Evolutionary conservation across 345 rosid genomes (phyloP).

Genomic region (Rubroshorea leprosula): DNA sequence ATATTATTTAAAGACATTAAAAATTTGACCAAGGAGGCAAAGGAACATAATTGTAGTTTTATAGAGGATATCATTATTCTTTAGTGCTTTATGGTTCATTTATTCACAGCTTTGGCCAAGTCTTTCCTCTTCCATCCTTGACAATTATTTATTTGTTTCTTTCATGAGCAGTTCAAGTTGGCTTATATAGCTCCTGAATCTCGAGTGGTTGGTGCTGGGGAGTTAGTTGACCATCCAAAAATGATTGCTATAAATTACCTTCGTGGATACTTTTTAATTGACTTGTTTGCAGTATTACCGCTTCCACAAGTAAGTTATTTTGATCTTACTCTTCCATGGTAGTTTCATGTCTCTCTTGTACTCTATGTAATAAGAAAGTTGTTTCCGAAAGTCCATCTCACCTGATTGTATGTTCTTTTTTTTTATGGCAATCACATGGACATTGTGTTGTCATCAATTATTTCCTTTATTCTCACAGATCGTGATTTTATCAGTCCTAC

Average conservation of each 20-base stretch:
- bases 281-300: slow-evolving; percentile 59
- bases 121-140: background rate
- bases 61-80: no score
- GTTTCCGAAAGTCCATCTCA: background rate
- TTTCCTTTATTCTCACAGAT: slow-evolving; percentile 37
- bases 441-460: background rate
- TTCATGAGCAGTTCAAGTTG: slow-evolving; percentile 62
- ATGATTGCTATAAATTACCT: slow-evolving; percentile 63
- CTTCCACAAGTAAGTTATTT: slow-evolving; percentile 69
- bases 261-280: slow-evolving; percentile 39
- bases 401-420: slow-evolving; percentile 5
- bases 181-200: slow-evolving; percentile 87
- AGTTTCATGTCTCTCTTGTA: background rate
- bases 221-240: slow-evolving; percentile 77
- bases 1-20: background rate
- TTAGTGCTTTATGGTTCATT: background rate
- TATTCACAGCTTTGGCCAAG: background rate
- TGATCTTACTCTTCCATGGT: background rate
- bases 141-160: slow-evolving; percentile 4
- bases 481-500: slow-evolving; percentile 42
- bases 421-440: background rate
- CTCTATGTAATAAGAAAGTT: background rate
- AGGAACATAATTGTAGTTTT: background rate
- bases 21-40: no score
- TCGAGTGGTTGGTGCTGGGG: slow-evolving; percentile 78